Conservation (phyloP, 169 alveolate genomes). For the Plasmodium blacklocki region DNA sequence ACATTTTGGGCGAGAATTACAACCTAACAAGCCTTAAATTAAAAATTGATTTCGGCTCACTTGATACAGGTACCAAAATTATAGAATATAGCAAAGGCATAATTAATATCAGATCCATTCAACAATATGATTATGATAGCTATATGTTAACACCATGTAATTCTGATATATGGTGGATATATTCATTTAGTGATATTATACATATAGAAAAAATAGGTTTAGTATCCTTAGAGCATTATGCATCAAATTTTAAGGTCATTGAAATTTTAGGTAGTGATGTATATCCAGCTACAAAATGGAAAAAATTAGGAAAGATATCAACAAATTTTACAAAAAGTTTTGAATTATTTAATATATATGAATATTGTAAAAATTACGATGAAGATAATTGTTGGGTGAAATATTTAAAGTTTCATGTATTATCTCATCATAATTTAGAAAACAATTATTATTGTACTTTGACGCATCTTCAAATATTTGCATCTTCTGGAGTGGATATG, state of each 20-base stretch:
- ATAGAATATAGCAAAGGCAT: slow-evolving; percentile 84
- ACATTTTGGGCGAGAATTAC: slow-evolving; percentile 76
- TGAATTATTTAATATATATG: slow-evolving; percentile 85
- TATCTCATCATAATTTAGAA: slow-evolving; percentile 86
- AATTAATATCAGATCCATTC: slow-evolving; percentile 51
- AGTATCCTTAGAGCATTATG: slow-evolving; percentile 86
- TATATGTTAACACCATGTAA: slow-evolving; percentile 89
- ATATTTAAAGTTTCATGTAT: slow-evolving; percentile 83
- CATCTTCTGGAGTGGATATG: slow-evolving; percentile 89
- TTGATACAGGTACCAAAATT: slow-evolving; percentile 88
- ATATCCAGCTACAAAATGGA: slow-evolving; percentile 88
- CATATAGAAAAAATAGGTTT: slow-evolving; percentile 85
- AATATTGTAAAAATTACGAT: slow-evolving; percentile 80
- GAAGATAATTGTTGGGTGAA: slow-evolving; percentile 84
- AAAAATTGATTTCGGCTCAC: slow-evolving; percentile 88
- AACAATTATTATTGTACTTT: slow-evolving; percentile 89
- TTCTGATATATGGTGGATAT: slow-evolving; percentile 85
- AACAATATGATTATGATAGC: slow-evolving; percentile 82
- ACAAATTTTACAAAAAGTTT: slow-evolving; percentile 81
- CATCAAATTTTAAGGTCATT: slow-evolving; percentile 85
- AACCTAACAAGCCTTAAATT: slow-evolving; percentile 77
- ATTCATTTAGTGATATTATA: slow-evolving; percentile 87
- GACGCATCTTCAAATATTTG: slow-evolving; percentile 87
- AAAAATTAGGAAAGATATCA: slow-evolving; percentile 83
- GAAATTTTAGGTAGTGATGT: slow-evolving; percentile 82